Conservation (phyloP, 78 protist genomes). For the Pigoraptor vietnamica region DNA sequence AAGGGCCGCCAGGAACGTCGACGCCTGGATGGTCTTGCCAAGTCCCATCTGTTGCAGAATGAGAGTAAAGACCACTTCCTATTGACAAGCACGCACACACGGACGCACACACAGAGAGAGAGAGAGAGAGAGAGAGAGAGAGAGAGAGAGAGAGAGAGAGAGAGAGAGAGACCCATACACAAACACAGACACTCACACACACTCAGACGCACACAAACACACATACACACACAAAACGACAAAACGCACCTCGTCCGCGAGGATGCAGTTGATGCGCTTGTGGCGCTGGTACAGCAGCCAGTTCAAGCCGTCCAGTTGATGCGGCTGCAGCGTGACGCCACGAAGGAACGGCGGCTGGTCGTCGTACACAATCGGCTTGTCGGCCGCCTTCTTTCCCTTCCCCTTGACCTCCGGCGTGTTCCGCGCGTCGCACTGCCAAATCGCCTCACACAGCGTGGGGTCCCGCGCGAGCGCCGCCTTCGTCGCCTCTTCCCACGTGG, state of each 20-base stretch:
- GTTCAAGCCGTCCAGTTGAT: constrained; percentile 83
- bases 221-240: background rate
- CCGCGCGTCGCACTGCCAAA: background rate
- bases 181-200: background rate
- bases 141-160: too few species aligned
- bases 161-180: too few species aligned
- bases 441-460: background rate
- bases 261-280: constrained; percentile 33
- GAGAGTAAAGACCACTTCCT: background rate
- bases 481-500: background rate
- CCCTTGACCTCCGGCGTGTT: background rate
- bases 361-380: background rate
- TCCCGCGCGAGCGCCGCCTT: background rate
- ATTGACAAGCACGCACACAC: background rate
- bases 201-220: background rate
- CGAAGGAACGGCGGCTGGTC: constrained; percentile 18
- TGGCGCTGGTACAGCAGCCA: constrained; percentile 49
- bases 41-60: constrained; percentile 42
- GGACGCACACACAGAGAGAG: background rate
- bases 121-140: background rate
- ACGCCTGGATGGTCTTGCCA: constrained; percentile 62
- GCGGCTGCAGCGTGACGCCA: constrained; percentile 65
- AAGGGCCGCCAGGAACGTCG: constrained; percentile 33
- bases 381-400: background rate
- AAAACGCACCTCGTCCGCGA: constrained; percentile 57